phyloP scores from a whole-genome alignment of 2,329 filamentous ascomycete species.

The Ceratocystis ficicola region DNA sequence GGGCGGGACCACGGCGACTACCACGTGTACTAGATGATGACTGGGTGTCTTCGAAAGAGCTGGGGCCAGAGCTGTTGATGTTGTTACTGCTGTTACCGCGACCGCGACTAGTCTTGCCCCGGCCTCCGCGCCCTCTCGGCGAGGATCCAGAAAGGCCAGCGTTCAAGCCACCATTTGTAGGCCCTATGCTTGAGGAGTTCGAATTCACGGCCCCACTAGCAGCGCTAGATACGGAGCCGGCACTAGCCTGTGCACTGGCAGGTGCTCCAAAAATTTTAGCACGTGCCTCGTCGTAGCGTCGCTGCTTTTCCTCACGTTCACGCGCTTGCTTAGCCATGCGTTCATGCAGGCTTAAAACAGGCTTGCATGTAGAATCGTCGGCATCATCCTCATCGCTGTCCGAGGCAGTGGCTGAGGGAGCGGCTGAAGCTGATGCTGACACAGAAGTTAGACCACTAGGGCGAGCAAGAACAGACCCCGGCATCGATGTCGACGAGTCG shows the following conservation, averaged over 20 bases:
- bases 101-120: constrained; percentile 35
- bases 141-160: neutral
- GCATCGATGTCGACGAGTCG: no score
- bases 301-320: constrained; percentile 80
- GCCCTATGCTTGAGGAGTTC: neutral
- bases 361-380: constrained; percentile 32
- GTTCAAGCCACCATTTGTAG: neutral
- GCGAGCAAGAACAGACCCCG: neutral
- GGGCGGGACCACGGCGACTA: neutral
- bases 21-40: neutral
- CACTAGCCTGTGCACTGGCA: constrained; percentile 22
- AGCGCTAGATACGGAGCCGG: constrained; percentile 21
- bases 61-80: neutral
- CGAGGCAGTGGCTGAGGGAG: neutral
- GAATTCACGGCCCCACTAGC: neutral
- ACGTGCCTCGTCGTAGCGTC: constrained; percentile 75
- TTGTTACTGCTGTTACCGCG: constrained; percentile 26
- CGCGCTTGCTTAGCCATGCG: constrained; percentile 63
- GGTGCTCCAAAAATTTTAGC: constrained; percentile 70
- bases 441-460: neutral
- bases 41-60: neutral
- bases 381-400: constrained; percentile 54
- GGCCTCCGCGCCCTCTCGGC: constrained; percentile 26
- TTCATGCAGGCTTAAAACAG: constrained; percentile 54
- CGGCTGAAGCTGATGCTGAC: neutral